A percentile compares a stretch with the other conserved stretches of the same genome.
phyloP scores from a whole-genome alignment of 2,329 filamentous ascomycete species.

The Pseudodiploospora longispora region DNA sequence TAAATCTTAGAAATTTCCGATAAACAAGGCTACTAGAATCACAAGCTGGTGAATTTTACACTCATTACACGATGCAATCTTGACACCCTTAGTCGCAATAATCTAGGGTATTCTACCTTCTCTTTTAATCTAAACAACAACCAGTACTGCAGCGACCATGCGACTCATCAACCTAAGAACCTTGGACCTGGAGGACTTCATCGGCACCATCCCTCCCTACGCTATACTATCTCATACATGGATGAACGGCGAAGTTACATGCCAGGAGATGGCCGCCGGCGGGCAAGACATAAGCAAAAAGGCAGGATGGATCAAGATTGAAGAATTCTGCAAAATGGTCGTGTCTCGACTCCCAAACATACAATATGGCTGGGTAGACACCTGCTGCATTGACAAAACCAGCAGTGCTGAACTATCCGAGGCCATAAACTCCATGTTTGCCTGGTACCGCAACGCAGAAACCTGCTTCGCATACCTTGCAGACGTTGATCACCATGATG shows the following conservation, averaged over 20 bases:
- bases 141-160: background rate
- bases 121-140: too few relatives aligned
- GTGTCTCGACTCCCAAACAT: slow-evolving; percentile 1
- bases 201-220: background rate
- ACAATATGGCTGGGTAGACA: slow-evolving; percentile 20
- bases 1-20: too few relatives aligned
- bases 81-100: too few relatives aligned
- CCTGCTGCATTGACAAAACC: slow-evolving; percentile 19
- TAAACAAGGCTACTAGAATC: too few relatives aligned
- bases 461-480: slow-evolving; percentile 17
- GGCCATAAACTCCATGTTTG: slow-evolving; percentile 19
- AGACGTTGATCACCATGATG: slow-evolving; percentile 10
- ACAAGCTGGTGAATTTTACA: too few relatives aligned
- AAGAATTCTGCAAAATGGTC: slow-evolving; percentile 14
- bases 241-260: slow-evolving; percentile 5
- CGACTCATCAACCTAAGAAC: background rate
- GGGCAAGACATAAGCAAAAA: background rate
- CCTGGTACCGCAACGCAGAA: slow-evolving; percentile 16
- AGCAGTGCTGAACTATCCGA: slow-evolving; percentile 22
- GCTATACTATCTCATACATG: slow-evolving; percentile 10
- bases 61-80: too few relatives aligned
- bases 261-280: slow-evolving; percentile 1
- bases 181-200: background rate
- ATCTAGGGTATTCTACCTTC: too few relatives aligned
- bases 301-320: slow-evolving; percentile 6